phyloP scores from a whole-genome alignment of 495 filamentous ascomycete species.

The Astrocystis sublimbata region DNA sequence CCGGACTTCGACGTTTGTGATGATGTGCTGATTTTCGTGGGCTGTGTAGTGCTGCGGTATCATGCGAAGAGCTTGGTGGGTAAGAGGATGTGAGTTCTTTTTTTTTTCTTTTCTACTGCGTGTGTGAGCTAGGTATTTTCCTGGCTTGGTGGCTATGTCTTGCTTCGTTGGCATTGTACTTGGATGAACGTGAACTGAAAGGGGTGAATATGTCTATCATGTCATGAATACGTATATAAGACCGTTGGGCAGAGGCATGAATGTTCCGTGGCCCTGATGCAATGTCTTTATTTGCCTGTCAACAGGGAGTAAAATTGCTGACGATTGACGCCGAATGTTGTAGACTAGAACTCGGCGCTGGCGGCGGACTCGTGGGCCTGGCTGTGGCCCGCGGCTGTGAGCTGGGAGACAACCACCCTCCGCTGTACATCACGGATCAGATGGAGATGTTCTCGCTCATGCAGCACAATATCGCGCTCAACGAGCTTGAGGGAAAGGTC shows the following conservation, averaged over 20 bases:
- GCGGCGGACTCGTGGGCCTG: conserved; percentile 82
- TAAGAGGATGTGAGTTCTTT: conserved; percentile 69
- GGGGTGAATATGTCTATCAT: neutral
- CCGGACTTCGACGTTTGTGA: too few species aligned
- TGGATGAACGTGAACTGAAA: too few species aligned
- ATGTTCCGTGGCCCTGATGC: too few species aligned
- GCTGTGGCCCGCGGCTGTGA: conserved; percentile 62
- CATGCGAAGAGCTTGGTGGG: conserved; percentile 59
- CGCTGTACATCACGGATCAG: conserved; percentile 82
- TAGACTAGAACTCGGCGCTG: conserved; percentile 90
- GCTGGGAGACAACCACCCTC: conserved; percentile 35
- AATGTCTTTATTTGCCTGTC: neutral
- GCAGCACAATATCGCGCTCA: conserved; percentile 78
- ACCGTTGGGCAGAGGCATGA: too few species aligned
- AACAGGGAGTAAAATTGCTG: neutral
- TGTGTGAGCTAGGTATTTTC: neutral
- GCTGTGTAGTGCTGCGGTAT: conserved; percentile 73
- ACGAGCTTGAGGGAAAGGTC: conserved; percentile 63
- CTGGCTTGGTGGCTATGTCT: neutral
- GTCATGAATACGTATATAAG: neutral
- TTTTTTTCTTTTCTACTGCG: neutral
- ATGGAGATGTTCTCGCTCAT: conserved; percentile 79
- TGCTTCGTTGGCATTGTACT: neutral
- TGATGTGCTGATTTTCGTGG: too few species aligned
- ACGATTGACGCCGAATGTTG: neutral